These are phyloP conservation scores for Xylariaceae sp. DNA, from an alignment of 2,329 filamentous ascomycete genomes.

Conservation along the genomic window DNA sequence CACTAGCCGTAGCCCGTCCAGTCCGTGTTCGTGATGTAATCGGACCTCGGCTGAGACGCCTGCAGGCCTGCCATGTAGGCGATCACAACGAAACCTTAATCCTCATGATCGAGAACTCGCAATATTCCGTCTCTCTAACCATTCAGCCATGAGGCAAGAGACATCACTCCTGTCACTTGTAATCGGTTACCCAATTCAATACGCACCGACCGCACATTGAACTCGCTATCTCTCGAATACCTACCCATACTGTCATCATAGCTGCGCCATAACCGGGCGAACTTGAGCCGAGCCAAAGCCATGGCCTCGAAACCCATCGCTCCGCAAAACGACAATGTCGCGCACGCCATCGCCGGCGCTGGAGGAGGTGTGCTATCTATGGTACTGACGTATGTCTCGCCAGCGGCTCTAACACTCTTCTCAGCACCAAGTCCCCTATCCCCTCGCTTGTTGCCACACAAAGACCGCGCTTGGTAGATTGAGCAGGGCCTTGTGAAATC, in stretches of 20 bases:
- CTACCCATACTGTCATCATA: not conserved
- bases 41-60: slow-evolving; percentile 29
- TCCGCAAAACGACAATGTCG: slow-evolving; percentile 93
- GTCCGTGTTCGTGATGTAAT: slow-evolving; percentile 26
- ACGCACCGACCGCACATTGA: not conserved
- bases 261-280: not conserved
- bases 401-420: not conserved
- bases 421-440: not conserved
- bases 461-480: not conserved
- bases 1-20: not conserved
- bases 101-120: not conserved
- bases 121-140: not conserved
- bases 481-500: not conserved
- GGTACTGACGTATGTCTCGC: slow-evolving; percentile 69
- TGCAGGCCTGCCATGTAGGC: too few relatives aligned
- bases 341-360: slow-evolving; percentile 87
- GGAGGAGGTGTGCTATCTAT: slow-evolving; percentile 94
- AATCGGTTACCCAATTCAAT: not conserved
- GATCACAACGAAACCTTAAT: not conserved
- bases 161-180: not conserved
- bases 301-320: slow-evolving; percentile 54
- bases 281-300: slow-evolving; percentile 3
- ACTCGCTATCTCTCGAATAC: not conserved
- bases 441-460: not conserved
- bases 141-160: slow-evolving; percentile 4